Conservation (phyloP, 768 basidiomycete genomes). For the Boletus pseudo-olivaceus region DNA sequence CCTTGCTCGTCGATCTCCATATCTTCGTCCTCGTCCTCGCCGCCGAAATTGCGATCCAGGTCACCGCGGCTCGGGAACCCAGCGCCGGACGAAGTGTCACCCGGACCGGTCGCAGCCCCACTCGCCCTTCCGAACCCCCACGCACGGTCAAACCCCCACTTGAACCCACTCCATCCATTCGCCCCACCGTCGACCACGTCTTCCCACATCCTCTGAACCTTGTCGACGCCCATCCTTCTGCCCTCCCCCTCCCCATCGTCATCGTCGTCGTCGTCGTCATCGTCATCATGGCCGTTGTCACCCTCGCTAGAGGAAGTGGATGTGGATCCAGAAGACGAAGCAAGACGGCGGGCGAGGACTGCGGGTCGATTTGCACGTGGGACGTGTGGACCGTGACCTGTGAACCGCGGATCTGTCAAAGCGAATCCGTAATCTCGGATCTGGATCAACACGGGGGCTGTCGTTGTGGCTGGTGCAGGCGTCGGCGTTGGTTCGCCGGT, state of each 20-base stretch:
- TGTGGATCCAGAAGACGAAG: slow-evolving; percentile 16
- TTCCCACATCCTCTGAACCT: slow-evolving; percentile 14
- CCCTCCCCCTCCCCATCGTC: slow-evolving; percentile 11
- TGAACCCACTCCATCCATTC: slow-evolving; percentile 39
- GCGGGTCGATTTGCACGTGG: slow-evolving; percentile 39
- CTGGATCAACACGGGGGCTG: slow-evolving; percentile 29
- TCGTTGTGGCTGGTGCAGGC: neutral
- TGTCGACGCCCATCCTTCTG: neutral
- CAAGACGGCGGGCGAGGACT: slow-evolving; percentile 27
- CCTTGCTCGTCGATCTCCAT: slow-evolving; percentile 33
- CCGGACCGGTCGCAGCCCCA: neutral
- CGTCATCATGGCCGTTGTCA: slow-evolving; percentile 2
- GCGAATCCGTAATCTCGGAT: slow-evolving; percentile 52
- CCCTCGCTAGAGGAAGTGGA: slow-evolving; percentile 6
- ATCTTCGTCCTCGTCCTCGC: slow-evolving; percentile 26
- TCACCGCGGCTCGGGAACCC: slow-evolving; percentile 40
- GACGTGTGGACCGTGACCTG: slow-evolving; percentile 38
- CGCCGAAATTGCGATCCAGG: slow-evolving; percentile 47
- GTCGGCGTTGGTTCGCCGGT: neutral
- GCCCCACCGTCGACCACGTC: slow-evolving; percentile 25
- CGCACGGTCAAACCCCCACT: slow-evolving; percentile 39
- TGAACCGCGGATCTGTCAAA: slow-evolving; percentile 40
- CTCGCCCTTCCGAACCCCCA: slow-evolving; percentile 31
- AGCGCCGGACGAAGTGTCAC: neutral
- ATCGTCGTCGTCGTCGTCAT: slow-evolving; percentile 2